Percentiles rank a stretch among this genome's conserved stretches.
These are phyloP conservation scores for Apophysomyces trapeziformis DNA, from an alignment of 371 early-diverging fungal species.

Conservation along the genomic window DNA sequence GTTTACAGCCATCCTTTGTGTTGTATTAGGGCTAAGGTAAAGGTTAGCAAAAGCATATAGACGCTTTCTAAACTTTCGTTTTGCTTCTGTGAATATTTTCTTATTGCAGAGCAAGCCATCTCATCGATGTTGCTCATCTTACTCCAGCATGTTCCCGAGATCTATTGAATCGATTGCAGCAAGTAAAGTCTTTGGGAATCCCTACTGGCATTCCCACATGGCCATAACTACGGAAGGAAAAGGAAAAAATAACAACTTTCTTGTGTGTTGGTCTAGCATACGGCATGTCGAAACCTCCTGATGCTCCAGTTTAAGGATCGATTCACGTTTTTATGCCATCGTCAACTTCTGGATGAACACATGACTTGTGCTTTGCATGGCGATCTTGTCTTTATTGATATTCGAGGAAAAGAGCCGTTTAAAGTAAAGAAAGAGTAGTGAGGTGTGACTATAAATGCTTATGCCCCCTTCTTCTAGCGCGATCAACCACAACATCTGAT, in stretches of 20 bases:
- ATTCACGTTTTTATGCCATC: constrained; percentile 49
- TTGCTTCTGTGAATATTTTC: no score
- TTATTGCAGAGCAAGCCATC: constrained; percentile 23
- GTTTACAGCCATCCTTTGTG: constrained; percentile 4
- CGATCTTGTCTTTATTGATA: constrained; percentile 19
- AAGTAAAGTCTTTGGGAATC: constrained; percentile 13
- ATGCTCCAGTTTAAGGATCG: constrained; percentile 46
- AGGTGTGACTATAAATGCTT: background rate
- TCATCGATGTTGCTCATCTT: constrained; percentile 33
- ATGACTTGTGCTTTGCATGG: constrained; percentile 17
- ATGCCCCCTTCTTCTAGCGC: background rate
- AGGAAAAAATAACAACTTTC: background rate
- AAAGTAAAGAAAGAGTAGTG: constrained; percentile 15
- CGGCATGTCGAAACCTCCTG: constrained; percentile 23
- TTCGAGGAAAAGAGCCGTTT: constrained; percentile 23
- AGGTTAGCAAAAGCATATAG: no score
- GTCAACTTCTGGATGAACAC: constrained; percentile 26
- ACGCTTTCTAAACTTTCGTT: no score
- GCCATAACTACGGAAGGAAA: no score
- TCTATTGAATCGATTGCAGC: constrained; percentile 19
- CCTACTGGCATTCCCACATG: no score
- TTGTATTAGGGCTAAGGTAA: constrained; percentile 19
- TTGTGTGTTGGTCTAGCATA: constrained; percentile 13
- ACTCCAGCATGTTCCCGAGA: constrained; percentile 12
- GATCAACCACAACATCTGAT: constrained; percentile 25